Conservation (phyloP, 768 basidiomycete genomes). For the Dentipellis fragilis region DNA sequence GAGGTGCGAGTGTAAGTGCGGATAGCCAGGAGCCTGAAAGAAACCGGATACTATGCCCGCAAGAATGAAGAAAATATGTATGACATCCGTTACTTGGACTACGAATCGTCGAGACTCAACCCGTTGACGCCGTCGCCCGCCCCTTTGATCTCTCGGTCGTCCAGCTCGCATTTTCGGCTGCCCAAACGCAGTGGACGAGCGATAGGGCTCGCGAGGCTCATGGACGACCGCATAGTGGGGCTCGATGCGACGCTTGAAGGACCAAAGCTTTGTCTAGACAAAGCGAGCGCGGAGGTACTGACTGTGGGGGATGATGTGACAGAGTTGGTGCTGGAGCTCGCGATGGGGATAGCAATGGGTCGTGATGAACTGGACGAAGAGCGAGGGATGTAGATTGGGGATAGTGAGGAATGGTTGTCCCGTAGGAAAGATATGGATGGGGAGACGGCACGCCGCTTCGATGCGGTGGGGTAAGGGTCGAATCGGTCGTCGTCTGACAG, state of each 20-base stretch:
- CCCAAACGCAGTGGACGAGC: conserved; percentile 54
- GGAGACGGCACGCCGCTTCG: conserved; percentile 77
- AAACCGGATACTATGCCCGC: too few relatives aligned
- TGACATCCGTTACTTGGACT: too few relatives aligned
- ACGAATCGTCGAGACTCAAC: conserved; percentile 23
- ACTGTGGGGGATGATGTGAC: conserved; percentile 69
- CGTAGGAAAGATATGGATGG: conserved; percentile 65
- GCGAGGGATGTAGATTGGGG: conserved; percentile 39
- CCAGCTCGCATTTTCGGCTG: conserved; percentile 37
- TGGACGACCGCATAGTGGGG: conserved; percentile 61
- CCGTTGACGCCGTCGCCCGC: conserved; percentile 71
- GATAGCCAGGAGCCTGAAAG: too few relatives aligned
- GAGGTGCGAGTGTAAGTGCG: too few relatives aligned
- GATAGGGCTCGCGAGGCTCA: conserved; percentile 70
- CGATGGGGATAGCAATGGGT: conserved; percentile 60
- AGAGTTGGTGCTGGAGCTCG: conserved; percentile 51
- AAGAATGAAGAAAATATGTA: too few relatives aligned
- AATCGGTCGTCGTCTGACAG: conserved; percentile 75
- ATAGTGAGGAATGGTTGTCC: conserved; percentile 43
- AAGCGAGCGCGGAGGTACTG: conserved; percentile 31
- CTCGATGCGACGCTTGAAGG: conserved; percentile 54
- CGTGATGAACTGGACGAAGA: conserved; percentile 28
- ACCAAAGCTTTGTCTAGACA: conserved; percentile 28
- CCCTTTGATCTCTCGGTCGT: conserved; percentile 66
- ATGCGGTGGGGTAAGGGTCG: conserved; percentile 70